Percentiles rank a stretch among this genome's conserved stretches.
Evolutionary conservation across 2,329 filamentous ascomycete species (phyloP).

Genomic region (Cylindrodendrum hubeiense): DNA sequence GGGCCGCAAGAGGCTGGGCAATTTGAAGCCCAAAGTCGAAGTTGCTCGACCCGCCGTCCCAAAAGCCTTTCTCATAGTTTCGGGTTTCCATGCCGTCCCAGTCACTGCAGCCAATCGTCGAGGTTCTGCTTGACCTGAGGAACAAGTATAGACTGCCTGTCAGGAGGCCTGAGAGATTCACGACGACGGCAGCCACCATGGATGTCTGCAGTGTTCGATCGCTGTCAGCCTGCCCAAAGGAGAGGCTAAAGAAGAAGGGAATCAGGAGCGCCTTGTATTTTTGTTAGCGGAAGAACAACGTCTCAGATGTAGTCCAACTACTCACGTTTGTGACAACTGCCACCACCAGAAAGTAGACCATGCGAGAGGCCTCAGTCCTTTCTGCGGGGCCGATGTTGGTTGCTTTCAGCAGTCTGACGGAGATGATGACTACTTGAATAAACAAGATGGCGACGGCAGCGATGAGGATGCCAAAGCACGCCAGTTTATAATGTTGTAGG

Average conservation of each 20-base stretch:
- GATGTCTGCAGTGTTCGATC: conserved; percentile 62
- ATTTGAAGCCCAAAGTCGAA: conserved; percentile 25
- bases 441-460: conserved; percentile 64
- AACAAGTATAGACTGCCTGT: conserved; percentile 76
- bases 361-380: conserved; percentile 73
- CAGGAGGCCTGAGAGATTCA: conserved; percentile 75
- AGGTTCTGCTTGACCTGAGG: conserved; percentile 71
- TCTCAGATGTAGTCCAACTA: conserved; percentile 16
- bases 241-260: conserved; percentile 72
- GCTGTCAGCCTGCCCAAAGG: conserved; percentile 56
- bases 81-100: conserved; percentile 45
- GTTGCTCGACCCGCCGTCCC: conserved; percentile 30
- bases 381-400: conserved; percentile 69
- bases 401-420: conserved; percentile 67
- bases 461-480: conserved; percentile 67
- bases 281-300: conserved; percentile 43
- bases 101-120: conserved; percentile 64
- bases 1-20: conserved; percentile 24
- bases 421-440: conserved; percentile 65
- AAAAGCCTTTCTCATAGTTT: conserved; percentile 32
- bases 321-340: conserved; percentile 70
- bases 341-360: conserved; percentile 75
- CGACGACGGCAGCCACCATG: conserved; percentile 74
- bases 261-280: conserved; percentile 68
- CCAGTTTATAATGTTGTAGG: conserved; percentile 69